A percentile compares a stretch with the other conserved stretches of the same genome.
Evolutionary conservation across 1,284 basidiomycete species (phyloP).

Genomic region (Cryptococcus sp.): DNA sequence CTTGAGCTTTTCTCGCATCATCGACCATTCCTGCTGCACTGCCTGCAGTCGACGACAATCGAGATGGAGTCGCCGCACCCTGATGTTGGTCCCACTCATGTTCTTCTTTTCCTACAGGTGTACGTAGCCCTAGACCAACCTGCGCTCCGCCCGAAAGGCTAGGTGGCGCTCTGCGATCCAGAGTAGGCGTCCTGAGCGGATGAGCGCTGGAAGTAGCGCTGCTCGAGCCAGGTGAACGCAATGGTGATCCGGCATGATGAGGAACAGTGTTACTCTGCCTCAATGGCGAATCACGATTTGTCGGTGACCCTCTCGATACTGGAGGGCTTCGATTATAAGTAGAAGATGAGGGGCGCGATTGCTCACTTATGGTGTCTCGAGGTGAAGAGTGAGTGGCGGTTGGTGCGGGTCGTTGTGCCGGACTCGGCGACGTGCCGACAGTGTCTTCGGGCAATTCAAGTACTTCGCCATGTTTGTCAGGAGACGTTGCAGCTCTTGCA

Average conservation of each 20-base stretch:
- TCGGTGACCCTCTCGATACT: conserved; percentile 19
- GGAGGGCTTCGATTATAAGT: conserved; percentile 18
- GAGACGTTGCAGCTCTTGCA: conserved; percentile 8
- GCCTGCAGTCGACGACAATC: neutral
- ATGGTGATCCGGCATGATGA: conserved; percentile 1
- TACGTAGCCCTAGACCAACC: neutral
- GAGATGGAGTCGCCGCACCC: too few relatives aligned
- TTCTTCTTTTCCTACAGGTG: too few relatives aligned
- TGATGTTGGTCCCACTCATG: too few relatives aligned
- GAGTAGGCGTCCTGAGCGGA: neutral
- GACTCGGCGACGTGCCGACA: conserved; percentile 2
- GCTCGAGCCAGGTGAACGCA: conserved; percentile 19
- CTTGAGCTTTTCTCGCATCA: conserved; percentile 77
- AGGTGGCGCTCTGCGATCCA: neutral
- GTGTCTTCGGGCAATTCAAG: neutral
- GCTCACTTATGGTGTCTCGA: conserved; percentile 2
- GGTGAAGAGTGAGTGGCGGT: conserved; percentile 5
- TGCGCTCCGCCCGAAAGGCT: neutral
- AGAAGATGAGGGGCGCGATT: conserved; percentile 11
- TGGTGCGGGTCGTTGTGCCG: neutral
- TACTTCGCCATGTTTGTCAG: conserved; percentile 3
- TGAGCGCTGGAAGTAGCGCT: conserved; percentile 14
- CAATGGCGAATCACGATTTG: conserved; percentile 24
- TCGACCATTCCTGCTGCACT: conserved; percentile 52
- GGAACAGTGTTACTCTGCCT: conserved; percentile 18